Conservation (phyloP, 805 yeast species). For the Peterozyma toletana region DNA sequence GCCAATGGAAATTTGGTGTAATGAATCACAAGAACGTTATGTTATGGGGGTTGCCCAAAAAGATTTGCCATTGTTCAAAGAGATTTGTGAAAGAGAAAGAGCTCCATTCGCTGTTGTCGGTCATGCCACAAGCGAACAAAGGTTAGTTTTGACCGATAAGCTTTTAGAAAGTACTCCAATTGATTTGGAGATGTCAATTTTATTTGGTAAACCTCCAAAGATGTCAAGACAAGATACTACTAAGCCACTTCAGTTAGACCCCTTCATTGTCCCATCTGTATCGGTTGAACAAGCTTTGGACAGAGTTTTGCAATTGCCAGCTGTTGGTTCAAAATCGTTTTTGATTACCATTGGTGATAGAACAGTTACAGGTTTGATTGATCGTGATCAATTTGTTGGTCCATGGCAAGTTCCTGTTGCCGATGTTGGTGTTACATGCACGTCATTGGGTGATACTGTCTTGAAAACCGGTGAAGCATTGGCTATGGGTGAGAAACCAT, state of each 20-base stretch:
- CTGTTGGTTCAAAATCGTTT: conserved; percentile 93
- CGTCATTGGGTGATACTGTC: conserved; percentile 73
- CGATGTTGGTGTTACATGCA: conserved; percentile 93
- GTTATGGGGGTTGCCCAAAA: conserved; percentile 86
- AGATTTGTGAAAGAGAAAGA: conserved; percentile 89
- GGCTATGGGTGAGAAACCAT: conserved; percentile 96
- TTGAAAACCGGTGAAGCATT: conserved; percentile 89
- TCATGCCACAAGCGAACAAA: conserved; percentile 80
- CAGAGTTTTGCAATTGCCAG: conserved; percentile 81
- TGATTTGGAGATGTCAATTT: conserved; percentile 89
- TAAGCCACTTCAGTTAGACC: conserved; percentile 43
- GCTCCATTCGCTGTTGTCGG: conserved; percentile 97
- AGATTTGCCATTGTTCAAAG: conserved; percentile 63
- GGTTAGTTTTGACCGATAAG: conserved; percentile 74
- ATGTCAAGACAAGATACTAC: conserved; percentile 74
- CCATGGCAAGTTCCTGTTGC: conserved; percentile 99
- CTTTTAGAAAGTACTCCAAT: conserved; percentile 79
- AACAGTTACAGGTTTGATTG: conserved; percentile 93
- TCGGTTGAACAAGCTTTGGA: conserved; percentile 58
- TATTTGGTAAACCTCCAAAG: conserved; percentile 97
- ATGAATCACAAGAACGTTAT: conserved; percentile 97
- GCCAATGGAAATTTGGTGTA: conserved; percentile 99
- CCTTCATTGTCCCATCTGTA: conserved; percentile 25
- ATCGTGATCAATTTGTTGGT: conserved; percentile 97
- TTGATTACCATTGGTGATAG: conserved; percentile 98